Percentiles rank a stretch among this genome's conserved stretches.
These are phyloP conservation scores for Tetrapyrgos nigripes DNA, from an alignment of 1,284 basidiomycete species.

Conservation along the genomic window DNA sequence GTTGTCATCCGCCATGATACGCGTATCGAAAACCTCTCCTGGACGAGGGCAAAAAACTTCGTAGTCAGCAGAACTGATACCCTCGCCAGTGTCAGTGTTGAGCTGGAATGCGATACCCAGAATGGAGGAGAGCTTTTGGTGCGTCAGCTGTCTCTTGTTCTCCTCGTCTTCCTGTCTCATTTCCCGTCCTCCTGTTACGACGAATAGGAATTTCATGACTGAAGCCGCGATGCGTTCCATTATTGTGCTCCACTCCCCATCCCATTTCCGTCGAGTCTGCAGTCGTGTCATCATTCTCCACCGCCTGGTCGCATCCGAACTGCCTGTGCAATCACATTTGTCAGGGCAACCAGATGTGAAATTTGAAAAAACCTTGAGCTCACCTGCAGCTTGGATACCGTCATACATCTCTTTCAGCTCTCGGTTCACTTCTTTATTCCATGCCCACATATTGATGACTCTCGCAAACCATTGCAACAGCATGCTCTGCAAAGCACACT, in stretches of 20 bases:
- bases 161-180: neutral
- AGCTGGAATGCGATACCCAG: neutral
- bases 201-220: neutral
- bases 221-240: neutral
- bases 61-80: neutral
- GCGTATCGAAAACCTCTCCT: neutral
- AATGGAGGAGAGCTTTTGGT: neutral
- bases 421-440: neutral
- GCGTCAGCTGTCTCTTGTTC: neutral
- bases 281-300: neutral
- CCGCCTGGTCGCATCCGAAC: neutral
- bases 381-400: neutral
- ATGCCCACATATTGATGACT: neutral
- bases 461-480: neutral
- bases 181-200: neutral
- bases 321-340: neutral
- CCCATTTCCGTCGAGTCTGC: neutral
- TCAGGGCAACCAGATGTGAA: neutral
- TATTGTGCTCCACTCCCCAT: neutral
- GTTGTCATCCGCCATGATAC: neutral
- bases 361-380: neutral
- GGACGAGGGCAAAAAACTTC: neutral
- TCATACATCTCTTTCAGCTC: neutral
- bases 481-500: neutral
- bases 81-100: neutral